Conservation (phyloP, 2,329 filamentous ascomycete genomes). For the Colletotrichum plurivorum region DNA sequence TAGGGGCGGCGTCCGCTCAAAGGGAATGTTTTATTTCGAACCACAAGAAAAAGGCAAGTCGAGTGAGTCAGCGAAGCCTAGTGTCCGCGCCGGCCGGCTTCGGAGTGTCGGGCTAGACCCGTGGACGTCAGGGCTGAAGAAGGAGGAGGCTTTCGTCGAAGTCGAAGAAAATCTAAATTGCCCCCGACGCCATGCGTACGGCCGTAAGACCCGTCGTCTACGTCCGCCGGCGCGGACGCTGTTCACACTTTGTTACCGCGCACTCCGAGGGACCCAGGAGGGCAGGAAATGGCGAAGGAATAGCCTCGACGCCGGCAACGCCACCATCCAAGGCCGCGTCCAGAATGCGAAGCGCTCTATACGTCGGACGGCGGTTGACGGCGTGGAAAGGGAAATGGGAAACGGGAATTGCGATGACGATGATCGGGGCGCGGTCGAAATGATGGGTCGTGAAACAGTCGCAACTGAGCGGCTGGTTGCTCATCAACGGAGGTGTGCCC, state of each 20-base stretch:
- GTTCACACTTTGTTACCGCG: background rate
- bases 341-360: slow-evolving; percentile 3
- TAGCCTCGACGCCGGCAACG: slow-evolving; percentile 14
- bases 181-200: slow-evolving; percentile 10
- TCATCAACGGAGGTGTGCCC: slow-evolving; percentile 35
- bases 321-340: slow-evolving; percentile 6
- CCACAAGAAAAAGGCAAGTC: background rate
- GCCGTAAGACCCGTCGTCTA: slow-evolving; percentile 14
- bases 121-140: slow-evolving; percentile 15
- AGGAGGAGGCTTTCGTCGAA: background rate
- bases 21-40: background rate
- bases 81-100: too few relatives aligned
- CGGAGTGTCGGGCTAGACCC: background rate
- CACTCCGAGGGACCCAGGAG: background rate
- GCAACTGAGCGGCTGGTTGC: slow-evolving; percentile 17
- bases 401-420: slow-evolving; percentile 17
- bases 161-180: background rate
- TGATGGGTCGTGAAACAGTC: slow-evolving; percentile 29
- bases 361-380: background rate
- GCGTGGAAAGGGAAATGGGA: background rate
- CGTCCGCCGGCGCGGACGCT: background rate
- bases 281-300: background rate
- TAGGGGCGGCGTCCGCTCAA: slow-evolving; percentile 4
- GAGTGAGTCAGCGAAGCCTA: background rate
- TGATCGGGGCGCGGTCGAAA: slow-evolving; percentile 24